Percentiles rank a stretch among this genome's conserved stretches.
Evolutionary conservation across 371 early-diverging fungal genomes (phyloP).

Genomic region (Mucor circinelloides): DNA sequence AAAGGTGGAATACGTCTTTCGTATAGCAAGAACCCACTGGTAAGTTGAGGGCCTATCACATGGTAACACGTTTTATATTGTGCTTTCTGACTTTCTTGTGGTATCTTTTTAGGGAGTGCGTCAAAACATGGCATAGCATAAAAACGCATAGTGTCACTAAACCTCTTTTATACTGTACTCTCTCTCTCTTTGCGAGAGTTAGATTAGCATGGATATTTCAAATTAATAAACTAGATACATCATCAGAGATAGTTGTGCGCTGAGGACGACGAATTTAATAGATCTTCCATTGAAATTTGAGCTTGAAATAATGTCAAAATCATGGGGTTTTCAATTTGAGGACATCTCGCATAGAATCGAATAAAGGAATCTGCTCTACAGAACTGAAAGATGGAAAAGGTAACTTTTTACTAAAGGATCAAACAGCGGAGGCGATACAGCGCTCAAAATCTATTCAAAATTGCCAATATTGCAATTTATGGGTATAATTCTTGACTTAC

Average conservation of each 20-base stretch:
- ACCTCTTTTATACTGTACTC: not conserved
- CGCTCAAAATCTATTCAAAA: not conserved
- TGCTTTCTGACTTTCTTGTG: not conserved
- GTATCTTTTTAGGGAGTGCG: conserved; percentile 15
- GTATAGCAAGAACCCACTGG: conserved; percentile 94
- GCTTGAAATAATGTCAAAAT: too few species aligned
- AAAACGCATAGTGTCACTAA: not conserved
- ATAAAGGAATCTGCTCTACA: too few species aligned
- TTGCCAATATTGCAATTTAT: not conserved
- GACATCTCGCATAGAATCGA: too few species aligned
- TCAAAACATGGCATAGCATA: conserved; percentile 1
- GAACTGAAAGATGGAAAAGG: not conserved
- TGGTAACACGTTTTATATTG: conserved; percentile 7
- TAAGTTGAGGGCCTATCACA: conserved; percentile 16
- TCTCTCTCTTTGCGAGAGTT: not conserved
- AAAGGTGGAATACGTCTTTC: conserved; percentile 92
- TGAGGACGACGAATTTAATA: too few species aligned
- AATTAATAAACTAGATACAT: too few species aligned
- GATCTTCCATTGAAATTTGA: too few species aligned
- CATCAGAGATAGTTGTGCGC: too few species aligned
- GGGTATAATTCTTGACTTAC: not conserved
- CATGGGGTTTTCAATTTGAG: too few species aligned
- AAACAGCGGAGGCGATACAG: not conserved
- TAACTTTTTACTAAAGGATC: not conserved
- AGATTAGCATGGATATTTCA: not conserved